Evolutionary conservation across 2,329 filamentous ascomycete species (phyloP), one percentile per base, ranked within the genome.

Genomic region (Arthroderma sp.): DNA sequence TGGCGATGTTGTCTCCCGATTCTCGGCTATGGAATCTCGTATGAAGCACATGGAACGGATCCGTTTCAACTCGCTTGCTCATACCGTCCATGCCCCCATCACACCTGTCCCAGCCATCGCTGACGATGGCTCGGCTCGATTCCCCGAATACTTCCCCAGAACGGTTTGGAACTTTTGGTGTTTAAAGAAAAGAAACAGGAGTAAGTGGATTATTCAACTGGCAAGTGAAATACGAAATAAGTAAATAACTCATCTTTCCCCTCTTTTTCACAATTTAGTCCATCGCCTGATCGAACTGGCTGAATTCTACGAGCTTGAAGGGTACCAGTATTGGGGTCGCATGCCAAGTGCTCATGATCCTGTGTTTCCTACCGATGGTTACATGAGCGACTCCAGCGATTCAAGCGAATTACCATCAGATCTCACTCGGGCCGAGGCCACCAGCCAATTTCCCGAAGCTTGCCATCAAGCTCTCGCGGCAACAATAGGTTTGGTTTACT

Each of bases 141-240:
- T 56, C 54, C 63, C 63, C 4, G 50, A 60, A 30, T 64, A 61
- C 42, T 65, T 66, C 37, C 63, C 63, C 15, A 50, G 55, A 29
- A 63, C 61, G 1, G 61, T 66, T 5, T 65, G 62, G 63, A 56
- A 61, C 37, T 66, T 66, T 46, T 66, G 63, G 63, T 64, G 61
- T 47, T 51, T 66, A 43, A 65, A 65, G 54, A 64, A 64, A 52
- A 54, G 58, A 51, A 65, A 58, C 50, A 52, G 62, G 51, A 50
- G 63, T 66, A 52, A 64, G 63, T 46, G 9, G 28, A 46, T 40
- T 15, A 27, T 29, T 22, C 36, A n/a, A 41, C 29, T 44, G 28
- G 29, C 41, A 31, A 29, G 6, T 22, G 4, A 22, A 22, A 22
- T 22, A 22, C 10, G n/a, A 36, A 9, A 32, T 30, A 38, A 41